Conservation (phyloP, 768 basidiomycete species). For the Phanerochaete carnosa region DNA sequence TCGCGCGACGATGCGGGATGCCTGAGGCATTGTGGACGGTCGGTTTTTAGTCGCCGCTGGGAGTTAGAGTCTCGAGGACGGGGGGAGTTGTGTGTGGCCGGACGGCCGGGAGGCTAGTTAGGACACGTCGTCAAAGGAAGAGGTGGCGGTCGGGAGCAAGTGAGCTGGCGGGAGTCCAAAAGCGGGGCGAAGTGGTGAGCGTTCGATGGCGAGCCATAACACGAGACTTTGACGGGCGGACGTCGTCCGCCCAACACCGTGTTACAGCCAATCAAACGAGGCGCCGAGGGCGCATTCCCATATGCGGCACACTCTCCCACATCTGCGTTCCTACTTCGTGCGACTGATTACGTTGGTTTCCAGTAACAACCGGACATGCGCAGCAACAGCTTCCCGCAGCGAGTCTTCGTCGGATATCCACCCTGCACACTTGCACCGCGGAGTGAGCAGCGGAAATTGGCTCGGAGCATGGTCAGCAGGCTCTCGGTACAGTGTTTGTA, state of each 20-base stretch:
- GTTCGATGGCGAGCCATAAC: conserved; percentile 4
- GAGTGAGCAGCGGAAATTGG: not conserved
- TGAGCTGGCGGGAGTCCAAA: not conserved
- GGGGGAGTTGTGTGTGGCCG: not conserved
- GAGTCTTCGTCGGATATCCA: not conserved
- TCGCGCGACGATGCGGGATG: conserved; percentile 15
- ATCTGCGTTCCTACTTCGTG: not conserved
- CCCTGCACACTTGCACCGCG: not conserved
- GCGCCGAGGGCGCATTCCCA: not conserved
- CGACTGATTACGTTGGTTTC: not conserved
- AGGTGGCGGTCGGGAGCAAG: conserved; percentile 4
- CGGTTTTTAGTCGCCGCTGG: not conserved
- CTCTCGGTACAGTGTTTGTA: no score
- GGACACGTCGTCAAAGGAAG: not conserved
- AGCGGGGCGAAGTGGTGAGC: not conserved
- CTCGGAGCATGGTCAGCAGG: no score
- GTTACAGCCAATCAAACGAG: not conserved
- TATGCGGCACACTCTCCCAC: not conserved
- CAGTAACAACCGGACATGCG: not conserved
- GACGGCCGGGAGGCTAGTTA: not conserved
- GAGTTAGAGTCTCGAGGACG: not conserved
- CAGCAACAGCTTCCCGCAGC: no score
- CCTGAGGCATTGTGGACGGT: conserved; percentile 17
- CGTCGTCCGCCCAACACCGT: not conserved
- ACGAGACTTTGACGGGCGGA: not conserved